Evolutionary conservation across 1,139 yeast genomes (phyloP), one percentile per base, ranked within the genome.

Genomic region (Hanseniaspora uvarum): DNA sequence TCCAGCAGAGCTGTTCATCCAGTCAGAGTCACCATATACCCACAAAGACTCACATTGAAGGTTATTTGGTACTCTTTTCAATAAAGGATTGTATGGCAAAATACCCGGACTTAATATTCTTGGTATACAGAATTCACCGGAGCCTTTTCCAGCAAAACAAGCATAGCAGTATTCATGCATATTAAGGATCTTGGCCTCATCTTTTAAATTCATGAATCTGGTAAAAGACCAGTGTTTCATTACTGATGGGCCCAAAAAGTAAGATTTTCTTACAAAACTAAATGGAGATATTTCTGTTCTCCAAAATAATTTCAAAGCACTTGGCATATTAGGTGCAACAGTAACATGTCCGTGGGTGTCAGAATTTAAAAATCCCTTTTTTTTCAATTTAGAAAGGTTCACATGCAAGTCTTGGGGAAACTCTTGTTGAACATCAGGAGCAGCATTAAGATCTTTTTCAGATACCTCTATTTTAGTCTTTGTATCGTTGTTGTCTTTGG

Each of bases 1-100:
- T 0, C 95, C 96, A 0, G 94, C 94, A 49, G 75, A 77, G 1
- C 77, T 71, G 63, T 85, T 84, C 96, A 88, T 88, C 77, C 92
- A 88, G 65, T 88, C 96, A 59, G 73, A 78, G 60, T 84, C 81
- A 0, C 96, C 96, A 64, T 87, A 88, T 34, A 86, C 66, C 58
- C 59, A 57, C 21, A 57, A 39, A 11, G 59, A 56, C 36, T 54
- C 56, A 38, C 59, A 57, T 48, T 57, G 46, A n/a, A 57, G 14
- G 18, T 38, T 37, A 3, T 34, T 45, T 3, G 58, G 59, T 0
- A 52, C 53, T 26, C 59, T 45, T 26, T 48, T 55, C 24, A 57
- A 18, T 16, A 57, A 36, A 3, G 59, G 59, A 26, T 56, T 30
- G 33, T 57, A 55, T 6, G 58, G 57, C 39, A 57, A 31, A 60